Conservation (phyloP, 352 stramenopile species). For the Phytophthora pistaciae region DNA sequence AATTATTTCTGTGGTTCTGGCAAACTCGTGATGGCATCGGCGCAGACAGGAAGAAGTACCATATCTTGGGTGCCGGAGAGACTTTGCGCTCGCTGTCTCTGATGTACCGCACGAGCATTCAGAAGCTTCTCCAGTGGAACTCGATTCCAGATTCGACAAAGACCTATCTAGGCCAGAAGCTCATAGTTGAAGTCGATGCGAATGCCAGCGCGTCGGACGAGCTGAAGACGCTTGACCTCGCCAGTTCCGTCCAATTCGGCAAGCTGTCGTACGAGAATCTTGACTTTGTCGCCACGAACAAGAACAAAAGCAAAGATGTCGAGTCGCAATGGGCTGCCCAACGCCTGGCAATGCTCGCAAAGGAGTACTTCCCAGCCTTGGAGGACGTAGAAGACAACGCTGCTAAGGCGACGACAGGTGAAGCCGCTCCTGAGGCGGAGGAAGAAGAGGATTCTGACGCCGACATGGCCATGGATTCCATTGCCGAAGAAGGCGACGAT, state of each 20-base stretch:
- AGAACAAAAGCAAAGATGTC: slow-evolving; percentile 58
- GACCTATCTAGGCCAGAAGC: slow-evolving; percentile 80
- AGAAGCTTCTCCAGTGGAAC: slow-evolving; percentile 79
- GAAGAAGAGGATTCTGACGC: slow-evolving; percentile 48
- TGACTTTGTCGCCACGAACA: slow-evolving; percentile 69
- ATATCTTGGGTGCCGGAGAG: slow-evolving; percentile 76
- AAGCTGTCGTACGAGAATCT: slow-evolving; percentile 75
- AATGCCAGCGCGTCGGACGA: slow-evolving; percentile 57
- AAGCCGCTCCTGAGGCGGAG: slow-evolving; percentile 29
- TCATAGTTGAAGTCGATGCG: slow-evolving; percentile 66
- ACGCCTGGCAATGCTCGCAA: slow-evolving; percentile 62
- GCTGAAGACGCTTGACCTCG: slow-evolving; percentile 62
- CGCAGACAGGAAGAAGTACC: slow-evolving; percentile 68
- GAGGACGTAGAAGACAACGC: slow-evolving; percentile 37
- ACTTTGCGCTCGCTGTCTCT: slow-evolving; percentile 79
- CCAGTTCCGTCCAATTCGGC: slow-evolving; percentile 54
- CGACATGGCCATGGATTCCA: slow-evolving; percentile 43
- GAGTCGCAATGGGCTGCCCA: slow-evolving; percentile 69
- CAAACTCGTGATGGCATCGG: slow-evolving; percentile 55
- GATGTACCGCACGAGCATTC: slow-evolving; percentile 79
- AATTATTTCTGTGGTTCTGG: slow-evolving; percentile 76
- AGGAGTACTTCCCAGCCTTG: slow-evolving; percentile 71
- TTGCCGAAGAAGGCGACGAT: slow-evolving; percentile 16
- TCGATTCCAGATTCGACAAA: slow-evolving; percentile 73
- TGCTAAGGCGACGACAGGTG: slow-evolving; percentile 19